A percentile compares a stretch with the other conserved stretches of the same genome.
Conservation (phyloP, 805 yeast species). For the Ogataea methylovora region DNA sequence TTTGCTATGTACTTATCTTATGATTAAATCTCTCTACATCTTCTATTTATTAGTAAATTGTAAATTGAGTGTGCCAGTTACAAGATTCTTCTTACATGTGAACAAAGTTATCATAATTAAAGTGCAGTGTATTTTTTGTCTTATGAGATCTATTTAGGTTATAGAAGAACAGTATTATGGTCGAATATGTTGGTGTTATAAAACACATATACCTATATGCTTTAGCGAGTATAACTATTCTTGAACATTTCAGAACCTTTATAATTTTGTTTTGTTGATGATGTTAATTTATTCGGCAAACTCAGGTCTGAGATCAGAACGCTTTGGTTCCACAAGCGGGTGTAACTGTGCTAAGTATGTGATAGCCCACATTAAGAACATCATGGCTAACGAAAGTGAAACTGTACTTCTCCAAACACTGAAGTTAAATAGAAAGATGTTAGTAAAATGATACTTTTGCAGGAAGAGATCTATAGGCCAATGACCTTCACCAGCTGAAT, state of each 20-base stretch:
- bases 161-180: no score
- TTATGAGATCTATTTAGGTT: no score
- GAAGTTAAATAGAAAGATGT: not conserved
- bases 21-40: constrained; percentile 11
- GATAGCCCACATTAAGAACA: constrained; percentile 65
- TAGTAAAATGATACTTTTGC: not conserved
- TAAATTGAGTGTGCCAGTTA: no score
- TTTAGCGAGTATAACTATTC: no score
- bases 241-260: not conserved
- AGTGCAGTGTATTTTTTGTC: no score
- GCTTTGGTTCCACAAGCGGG: constrained; percentile 84
- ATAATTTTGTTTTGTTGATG: not conserved
- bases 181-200: no score
- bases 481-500: not conserved
- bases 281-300: constrained; percentile 27
- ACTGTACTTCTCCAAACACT: constrained; percentile 70
- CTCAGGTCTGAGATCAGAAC: constrained; percentile 88
- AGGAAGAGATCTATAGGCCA: no score
- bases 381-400: constrained; percentile 60
- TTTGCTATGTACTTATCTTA: not conserved
- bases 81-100: no score
- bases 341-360: constrained; percentile 84
- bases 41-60: not conserved
- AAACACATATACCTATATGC: no score
- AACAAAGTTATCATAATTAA: no score